Conservation (phyloP, 2,329 filamentous ascomycete genomes). For the Balansia obtecta region DNA sequence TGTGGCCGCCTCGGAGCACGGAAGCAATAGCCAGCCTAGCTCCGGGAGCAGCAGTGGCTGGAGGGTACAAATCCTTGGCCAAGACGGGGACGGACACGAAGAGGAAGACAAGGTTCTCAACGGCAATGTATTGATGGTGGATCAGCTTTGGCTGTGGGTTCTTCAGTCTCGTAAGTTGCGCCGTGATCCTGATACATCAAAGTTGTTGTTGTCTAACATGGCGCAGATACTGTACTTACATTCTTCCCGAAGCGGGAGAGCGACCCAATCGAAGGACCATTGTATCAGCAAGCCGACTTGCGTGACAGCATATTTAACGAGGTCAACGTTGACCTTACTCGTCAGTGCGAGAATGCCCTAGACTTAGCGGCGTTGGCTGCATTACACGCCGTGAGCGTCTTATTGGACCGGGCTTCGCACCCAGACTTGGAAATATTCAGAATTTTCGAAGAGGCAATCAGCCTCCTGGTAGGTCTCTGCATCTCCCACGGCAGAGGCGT, state of each 20-base stretch:
- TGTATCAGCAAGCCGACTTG: slow-evolving; percentile 49
- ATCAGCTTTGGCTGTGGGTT: slow-evolving; percentile 52
- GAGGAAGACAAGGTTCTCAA: slow-evolving; percentile 31
- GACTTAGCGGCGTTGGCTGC: slow-evolving; percentile 52
- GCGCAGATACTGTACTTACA: slow-evolving; percentile 34
- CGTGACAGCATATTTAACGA: slow-evolving; percentile 54
- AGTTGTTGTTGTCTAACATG: slow-evolving; percentile 4
- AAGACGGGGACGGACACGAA: slow-evolving; percentile 10
- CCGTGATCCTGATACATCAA: background rate
- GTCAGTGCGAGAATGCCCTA: slow-evolving; percentile 47
- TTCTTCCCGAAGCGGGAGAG: slow-evolving; percentile 45
- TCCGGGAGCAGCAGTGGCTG: slow-evolving; percentile 12
- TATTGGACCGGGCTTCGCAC: slow-evolving; percentile 46
- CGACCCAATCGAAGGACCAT: slow-evolving; percentile 38
- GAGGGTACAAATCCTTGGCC: slow-evolving; percentile 12
- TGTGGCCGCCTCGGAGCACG: slow-evolving; percentile 15
- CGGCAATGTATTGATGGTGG: slow-evolving; percentile 53
- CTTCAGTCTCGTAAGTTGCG: slow-evolving; percentile 36
- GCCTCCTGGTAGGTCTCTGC: slow-evolving; percentile 35
- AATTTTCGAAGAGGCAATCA: slow-evolving; percentile 55
- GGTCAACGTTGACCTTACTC: slow-evolving; percentile 50
- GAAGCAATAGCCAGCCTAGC: slow-evolving; percentile 13
- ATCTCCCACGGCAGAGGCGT: background rate
- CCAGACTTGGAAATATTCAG: slow-evolving; percentile 50
- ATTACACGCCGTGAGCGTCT: slow-evolving; percentile 47